Evolutionary conservation across 164 flowering plant genomes (phyloP).

Genomic region (Berberis thunbergii): DNA sequence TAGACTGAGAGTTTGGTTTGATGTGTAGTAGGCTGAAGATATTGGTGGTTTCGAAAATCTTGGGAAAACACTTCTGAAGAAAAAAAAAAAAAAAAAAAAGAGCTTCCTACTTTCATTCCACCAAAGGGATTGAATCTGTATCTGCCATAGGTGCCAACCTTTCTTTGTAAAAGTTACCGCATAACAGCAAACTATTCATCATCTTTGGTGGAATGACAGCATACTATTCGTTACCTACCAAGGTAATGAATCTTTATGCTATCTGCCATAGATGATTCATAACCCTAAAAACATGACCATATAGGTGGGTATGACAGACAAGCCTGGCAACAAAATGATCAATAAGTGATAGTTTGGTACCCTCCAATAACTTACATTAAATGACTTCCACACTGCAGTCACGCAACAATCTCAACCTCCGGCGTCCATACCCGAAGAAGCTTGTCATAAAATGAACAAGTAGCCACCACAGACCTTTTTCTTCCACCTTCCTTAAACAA

Average conservation of each 20-base stretch:
- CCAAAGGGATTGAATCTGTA: conserved; percentile 43
- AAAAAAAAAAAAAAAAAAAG: conserved; percentile 39
- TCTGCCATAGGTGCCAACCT: background rate
- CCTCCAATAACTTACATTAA: background rate
- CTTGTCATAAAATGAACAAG: conserved; percentile 88
- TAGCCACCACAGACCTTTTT: conserved; percentile 43
- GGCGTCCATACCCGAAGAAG: conserved; percentile 81
- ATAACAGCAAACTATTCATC: too few species aligned
- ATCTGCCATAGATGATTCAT: too few species aligned
- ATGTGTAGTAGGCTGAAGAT: conserved; percentile 69
- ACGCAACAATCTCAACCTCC: conserved; percentile 17
- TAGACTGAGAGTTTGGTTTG: background rate
- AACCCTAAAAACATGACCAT: too few species aligned
- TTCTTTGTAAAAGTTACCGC: background rate
- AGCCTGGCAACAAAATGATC: too few species aligned
- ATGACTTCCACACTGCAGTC: conserved; percentile 3
- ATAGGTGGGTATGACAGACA: too few species aligned
- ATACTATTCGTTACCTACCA: background rate
- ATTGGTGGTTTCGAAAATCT: conserved; percentile 69
- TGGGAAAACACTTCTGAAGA: conserved; percentile 53
- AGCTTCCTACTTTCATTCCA: conserved; percentile 68
- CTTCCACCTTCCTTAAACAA: conserved; percentile 11
- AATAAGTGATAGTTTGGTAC: background rate
- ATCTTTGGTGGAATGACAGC: too few species aligned
- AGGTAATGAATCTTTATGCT: background rate